Percentiles rank a stretch among this genome's conserved stretches.
These are phyloP conservation scores for Chaetomium sp. DNA, from an alignment of 2,329 filamentous ascomycete species.

Conservation along the genomic window DNA sequence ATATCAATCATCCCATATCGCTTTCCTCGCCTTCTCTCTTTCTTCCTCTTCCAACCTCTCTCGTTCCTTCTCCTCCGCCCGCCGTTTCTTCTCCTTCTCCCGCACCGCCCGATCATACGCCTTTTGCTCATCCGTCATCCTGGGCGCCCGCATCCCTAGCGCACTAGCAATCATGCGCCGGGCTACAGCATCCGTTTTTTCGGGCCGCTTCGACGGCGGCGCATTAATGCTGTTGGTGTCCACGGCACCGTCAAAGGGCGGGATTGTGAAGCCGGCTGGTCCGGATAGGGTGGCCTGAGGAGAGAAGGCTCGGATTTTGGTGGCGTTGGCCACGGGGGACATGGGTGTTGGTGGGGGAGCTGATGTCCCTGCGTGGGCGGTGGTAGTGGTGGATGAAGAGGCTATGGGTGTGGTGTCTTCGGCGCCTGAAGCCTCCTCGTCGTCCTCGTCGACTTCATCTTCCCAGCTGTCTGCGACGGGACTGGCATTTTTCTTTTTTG, in stretches of 20 bases:
- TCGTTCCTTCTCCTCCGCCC: conserved; percentile 64
- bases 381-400: neutral
- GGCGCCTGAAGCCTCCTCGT: conserved; percentile 3
- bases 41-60: conserved; percentile 55
- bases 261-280: conserved; percentile 8
- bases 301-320: conserved; percentile 21
- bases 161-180: conserved; percentile 84
- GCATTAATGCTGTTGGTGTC: neutral
- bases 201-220: conserved; percentile 47
- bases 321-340: conserved; percentile 39
- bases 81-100: conserved; percentile 74
- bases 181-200: conserved; percentile 91
- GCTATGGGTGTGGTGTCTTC: conserved; percentile 7
- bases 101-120: conserved; percentile 77
- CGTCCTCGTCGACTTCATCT: conserved; percentile 20
- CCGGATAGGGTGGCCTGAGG: conserved; percentile 13
- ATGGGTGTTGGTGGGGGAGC: conserved; percentile 64
- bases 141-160: conserved; percentile 72
- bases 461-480: conserved; percentile 27
- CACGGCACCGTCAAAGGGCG: conserved; percentile 12
- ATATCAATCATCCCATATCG: conserved; percentile 73
- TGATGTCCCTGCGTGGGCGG: conserved; percentile 22
- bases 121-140: conserved; percentile 78
- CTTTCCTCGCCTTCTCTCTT: conserved; percentile 68
- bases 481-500: conserved; percentile 12